A percentile compares a stretch with the other conserved stretches of the same genome.
Conservation (phyloP, 164 flowering plant genomes). For the Sextonia rubra region DNA sequence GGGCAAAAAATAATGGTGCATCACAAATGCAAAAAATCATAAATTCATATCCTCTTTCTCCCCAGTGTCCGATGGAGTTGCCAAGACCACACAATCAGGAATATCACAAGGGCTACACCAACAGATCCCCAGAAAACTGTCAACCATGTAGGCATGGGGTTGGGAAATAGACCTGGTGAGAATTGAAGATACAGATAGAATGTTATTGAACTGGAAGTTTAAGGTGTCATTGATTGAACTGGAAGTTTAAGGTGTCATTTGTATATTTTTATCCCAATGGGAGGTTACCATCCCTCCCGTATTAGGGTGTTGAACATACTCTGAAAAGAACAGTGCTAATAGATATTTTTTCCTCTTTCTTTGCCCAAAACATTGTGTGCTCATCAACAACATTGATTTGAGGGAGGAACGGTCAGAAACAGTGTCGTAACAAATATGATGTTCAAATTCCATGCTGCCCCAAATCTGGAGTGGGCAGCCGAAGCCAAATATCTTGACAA, state of each 20-base stretch:
- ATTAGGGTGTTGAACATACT: no score
- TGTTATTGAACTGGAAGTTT: neutral
- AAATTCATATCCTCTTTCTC: constrained; percentile 51
- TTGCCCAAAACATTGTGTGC: neutral
- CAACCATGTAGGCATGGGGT: constrained; percentile 80
- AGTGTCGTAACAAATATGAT: no score
- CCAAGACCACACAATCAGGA: constrained; percentile 76
- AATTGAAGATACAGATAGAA: neutral
- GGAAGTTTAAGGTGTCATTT: no score
- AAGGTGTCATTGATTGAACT: neutral
- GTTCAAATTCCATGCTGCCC: no score
- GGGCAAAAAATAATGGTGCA: constrained; percentile 33
- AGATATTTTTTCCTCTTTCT: neutral
- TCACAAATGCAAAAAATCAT: constrained; percentile 2
- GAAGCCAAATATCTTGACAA: no score
- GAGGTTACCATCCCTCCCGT: no score
- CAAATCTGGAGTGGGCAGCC: no score
- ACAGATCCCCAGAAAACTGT: constrained; percentile 60
- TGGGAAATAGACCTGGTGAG: constrained; percentile 72
- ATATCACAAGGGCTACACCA: constrained; percentile 41
- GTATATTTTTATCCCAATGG: neutral
- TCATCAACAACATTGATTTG: neutral
- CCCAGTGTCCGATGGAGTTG: constrained; percentile 47
- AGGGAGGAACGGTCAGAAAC: neutral
- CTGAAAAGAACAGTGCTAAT: neutral